Conservation (phyloP, 2,329 filamentous ascomycete genomes). For the Diaporthe humulicola region DNA sequence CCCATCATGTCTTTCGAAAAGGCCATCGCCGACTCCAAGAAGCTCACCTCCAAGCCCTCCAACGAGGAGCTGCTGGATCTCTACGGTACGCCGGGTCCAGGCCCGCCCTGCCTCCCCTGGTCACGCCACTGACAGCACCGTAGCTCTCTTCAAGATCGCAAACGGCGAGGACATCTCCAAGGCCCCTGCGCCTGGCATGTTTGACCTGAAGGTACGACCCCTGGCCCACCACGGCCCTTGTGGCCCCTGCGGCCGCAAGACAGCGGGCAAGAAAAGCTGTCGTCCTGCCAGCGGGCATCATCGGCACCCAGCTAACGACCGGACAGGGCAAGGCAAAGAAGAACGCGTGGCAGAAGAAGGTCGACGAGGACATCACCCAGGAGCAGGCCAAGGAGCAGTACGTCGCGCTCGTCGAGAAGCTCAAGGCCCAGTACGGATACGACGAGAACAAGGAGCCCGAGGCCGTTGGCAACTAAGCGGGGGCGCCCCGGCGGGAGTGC, state of each 20-base stretch:
- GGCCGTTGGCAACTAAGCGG: constrained; percentile 56
- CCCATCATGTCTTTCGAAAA: constrained; percentile 65
- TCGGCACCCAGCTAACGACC: constrained; percentile 29
- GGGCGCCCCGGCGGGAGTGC: neutral
- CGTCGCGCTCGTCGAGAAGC: constrained; percentile 76
- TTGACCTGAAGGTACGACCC: constrained; percentile 74
- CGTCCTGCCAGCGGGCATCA: neutral
- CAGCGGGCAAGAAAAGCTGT: neutral
- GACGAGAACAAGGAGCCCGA: constrained; percentile 75
- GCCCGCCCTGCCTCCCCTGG: neutral
- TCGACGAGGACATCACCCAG: constrained; percentile 72
- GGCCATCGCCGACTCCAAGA: constrained; percentile 74
- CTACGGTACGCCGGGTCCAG: constrained; percentile 61
- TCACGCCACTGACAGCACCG: neutral
- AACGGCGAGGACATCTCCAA: constrained; percentile 68
- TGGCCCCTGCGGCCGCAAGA: constrained; percentile 16
- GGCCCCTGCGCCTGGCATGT: constrained; percentile 74
- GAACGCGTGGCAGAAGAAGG: constrained; percentile 79
- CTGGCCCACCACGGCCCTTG: neutral
- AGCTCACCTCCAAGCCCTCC: constrained; percentile 74
- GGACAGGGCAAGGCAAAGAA: constrained; percentile 83
- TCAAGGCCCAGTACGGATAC: constrained; percentile 79
- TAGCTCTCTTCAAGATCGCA: constrained; percentile 71
- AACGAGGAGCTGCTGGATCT: constrained; percentile 75
- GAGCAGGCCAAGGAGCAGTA: constrained; percentile 83